Evolutionary conservation across 2,329 filamentous ascomycete species (phyloP).

Genomic region (Zelopaecilomyces penicillatus): DNA sequence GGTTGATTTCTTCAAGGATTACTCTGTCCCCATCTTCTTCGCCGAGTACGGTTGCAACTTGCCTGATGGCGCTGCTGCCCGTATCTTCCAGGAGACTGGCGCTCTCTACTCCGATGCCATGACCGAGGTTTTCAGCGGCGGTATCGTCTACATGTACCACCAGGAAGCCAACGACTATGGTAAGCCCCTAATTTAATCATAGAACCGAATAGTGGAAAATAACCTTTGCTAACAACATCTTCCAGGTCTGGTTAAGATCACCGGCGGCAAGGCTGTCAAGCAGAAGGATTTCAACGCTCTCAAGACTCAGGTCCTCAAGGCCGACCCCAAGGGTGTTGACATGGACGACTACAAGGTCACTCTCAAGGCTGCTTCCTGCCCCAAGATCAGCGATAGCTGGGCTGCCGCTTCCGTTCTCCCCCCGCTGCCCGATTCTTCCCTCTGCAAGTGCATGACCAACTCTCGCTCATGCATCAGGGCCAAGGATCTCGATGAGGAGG

Average conservation of each 20-base stretch:
- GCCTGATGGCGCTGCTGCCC: conserved; percentile 48
- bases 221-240: conserved; percentile 14
- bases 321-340: conserved; percentile 57
- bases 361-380: conserved; percentile 67
- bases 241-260: conserved; percentile 57
- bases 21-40: conserved; percentile 94
- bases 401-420: conserved; percentile 58
- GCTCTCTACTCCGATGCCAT: conserved; percentile 75
- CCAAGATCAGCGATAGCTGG: conserved; percentile 58
- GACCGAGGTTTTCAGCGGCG: conserved; percentile 83
- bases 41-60: conserved; percentile 96
- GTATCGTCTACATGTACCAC: conserved; percentile 99
- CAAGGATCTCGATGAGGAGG: conserved; percentile 44
- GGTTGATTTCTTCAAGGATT: conserved; percentile 78
- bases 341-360: conserved; percentile 62
- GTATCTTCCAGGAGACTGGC: conserved; percentile 76
- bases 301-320: conserved; percentile 59
- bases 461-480: conserved; percentile 63
- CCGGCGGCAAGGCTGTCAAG: conserved; percentile 51
- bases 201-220: neutral
- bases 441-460: conserved; percentile 81
- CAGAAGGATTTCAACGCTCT: conserved; percentile 69
- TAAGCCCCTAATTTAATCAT: conserved; percentile 24
- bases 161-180: conserved; percentile 86
- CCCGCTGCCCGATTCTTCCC: conserved; percentile 65